Base-by-base conservation (phyloP, 2,329 filamentous ascomycete species). In the Clarireedia hainanense region DNA sequence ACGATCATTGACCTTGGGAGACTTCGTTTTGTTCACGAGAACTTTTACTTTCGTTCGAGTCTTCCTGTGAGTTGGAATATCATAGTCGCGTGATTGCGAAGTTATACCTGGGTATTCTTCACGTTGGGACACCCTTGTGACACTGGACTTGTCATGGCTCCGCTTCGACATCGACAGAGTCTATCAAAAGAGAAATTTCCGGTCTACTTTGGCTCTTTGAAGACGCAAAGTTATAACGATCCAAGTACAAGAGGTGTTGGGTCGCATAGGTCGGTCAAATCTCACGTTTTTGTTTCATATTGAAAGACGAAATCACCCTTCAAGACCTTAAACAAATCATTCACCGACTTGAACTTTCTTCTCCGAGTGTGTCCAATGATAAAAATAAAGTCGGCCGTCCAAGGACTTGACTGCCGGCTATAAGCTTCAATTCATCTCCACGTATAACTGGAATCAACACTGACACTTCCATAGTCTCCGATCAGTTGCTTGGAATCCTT, bases 401-500 rank as follows among this genome's bases (percentile, higher is more conserved):
- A 34, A 34, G 30, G 30, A 34, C 10, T 34, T 12, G 30, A 12
- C 9, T 12, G 2, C 30, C 30, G 30, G 12, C 10, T 12, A 34
- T 26, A 6, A 20, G 12, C 15, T 42, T 42, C 24, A 34, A 34
- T 34, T 50, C 14, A 39, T 34, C 26, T 9, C 7, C 15, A 10
- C 17, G 5, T 14, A 42, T 42, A 20, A n/a, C n/a, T 42, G 5
- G 6, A 10, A 42, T n/a, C 12, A 26, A 24, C 5, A 24, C 52
- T 54, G 24, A 54, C 24, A 49, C 37, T 24, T 24, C n/a, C 17
- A 36, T 42, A 90, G 86, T 60, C 78, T 95, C 56, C 84, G 88
- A 42, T 86, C 87, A 1, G 85, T 97, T 62, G 85, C 88, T 40
- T 97, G 92, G 92, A 96, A 92, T 62, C 89, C 91, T 0, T 76